phyloP scores from a whole-genome alignment of 768 basidiomycete species.

The Trametes elegans region DNA sequence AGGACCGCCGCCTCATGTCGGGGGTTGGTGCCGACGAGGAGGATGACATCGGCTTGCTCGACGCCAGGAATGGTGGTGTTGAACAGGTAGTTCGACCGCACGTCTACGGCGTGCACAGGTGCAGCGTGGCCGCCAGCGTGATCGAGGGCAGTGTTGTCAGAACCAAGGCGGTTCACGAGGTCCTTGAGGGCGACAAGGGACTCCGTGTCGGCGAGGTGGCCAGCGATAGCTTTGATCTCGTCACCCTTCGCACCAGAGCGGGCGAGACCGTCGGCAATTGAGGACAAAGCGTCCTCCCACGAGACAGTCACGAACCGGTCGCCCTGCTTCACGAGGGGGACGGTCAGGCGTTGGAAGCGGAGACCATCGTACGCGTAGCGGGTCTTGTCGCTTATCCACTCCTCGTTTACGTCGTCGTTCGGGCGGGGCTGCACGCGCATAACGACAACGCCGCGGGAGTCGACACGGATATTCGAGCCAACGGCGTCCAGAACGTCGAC shows the following conservation, averaged over 20 bases:
- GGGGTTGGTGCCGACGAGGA: conserved; percentile 95
- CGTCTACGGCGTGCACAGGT: conserved; percentile 80
- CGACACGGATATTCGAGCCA: conserved; percentile 94
- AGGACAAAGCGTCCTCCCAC: conserved; percentile 87
- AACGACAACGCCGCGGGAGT: conserved; percentile 92
- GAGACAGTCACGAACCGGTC: conserved; percentile 87
- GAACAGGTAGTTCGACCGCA: conserved; percentile 96
- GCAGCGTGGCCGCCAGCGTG: conserved; percentile 61
- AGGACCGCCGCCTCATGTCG: conserved; percentile 96
- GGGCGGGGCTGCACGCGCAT: conserved; percentile 97
- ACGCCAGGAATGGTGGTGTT: conserved; percentile 89
- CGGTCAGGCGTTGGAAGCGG: conserved; percentile 91
- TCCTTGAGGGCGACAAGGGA: conserved; percentile 93
- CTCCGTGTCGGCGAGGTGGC: conserved; percentile 92
- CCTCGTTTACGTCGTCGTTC: conserved; percentile 98
- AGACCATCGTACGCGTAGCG: conserved; percentile 96
- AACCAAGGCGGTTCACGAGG: conserved; percentile 87
- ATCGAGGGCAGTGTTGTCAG: conserved; percentile 89
- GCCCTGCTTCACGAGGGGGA: conserved; percentile 86
- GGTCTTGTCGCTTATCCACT: conserved; percentile 99
- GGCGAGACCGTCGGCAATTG: conserved; percentile 75
- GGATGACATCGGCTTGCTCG: conserved; percentile 88
- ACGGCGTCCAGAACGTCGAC: conserved; percentile 94
- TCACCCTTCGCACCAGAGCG: conserved; percentile 81
- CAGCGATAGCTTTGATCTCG: conserved; percentile 94